A percentile compares a stretch with the other conserved stretches of the same genome.
Conservation (phyloP, 169 alveolate genomes). For the Condylostoma magnum region DNA sequence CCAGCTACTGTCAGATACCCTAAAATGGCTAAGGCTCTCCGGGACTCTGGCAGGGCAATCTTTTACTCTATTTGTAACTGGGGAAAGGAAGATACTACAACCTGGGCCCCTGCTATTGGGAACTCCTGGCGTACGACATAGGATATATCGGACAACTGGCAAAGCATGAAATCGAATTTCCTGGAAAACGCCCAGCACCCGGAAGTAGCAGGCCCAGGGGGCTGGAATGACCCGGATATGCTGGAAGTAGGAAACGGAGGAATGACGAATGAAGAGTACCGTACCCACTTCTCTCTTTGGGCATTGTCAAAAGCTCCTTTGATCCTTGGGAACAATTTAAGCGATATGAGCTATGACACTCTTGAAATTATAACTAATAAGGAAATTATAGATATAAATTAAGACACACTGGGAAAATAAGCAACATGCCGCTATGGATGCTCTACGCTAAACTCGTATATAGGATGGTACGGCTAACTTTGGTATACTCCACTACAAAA, state of each 20-base stretch:
- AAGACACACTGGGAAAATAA: constrained; percentile 66
- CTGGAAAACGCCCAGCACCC: constrained; percentile 36
- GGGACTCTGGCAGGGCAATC: constrained; percentile 51
- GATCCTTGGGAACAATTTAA: constrained; percentile 73
- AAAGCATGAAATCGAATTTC: constrained; percentile 33
- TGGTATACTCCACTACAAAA: background rate
- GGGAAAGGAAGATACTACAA: constrained; percentile 63
- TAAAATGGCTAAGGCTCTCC: constrained; percentile 61
- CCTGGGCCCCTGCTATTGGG: constrained; percentile 63
- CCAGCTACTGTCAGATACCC: constrained; percentile 55
- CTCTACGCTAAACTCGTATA: background rate
- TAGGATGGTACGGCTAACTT: background rate
- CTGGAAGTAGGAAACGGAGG: constrained; percentile 81
- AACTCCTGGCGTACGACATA: constrained; percentile 74
- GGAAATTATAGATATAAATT: constrained; percentile 71
- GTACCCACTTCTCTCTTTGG: constrained; percentile 79
- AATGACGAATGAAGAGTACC: constrained; percentile 57
- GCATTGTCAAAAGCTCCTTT: constrained; percentile 75
- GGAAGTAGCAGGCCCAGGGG: constrained; percentile 62
- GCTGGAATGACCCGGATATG: constrained; percentile 87
- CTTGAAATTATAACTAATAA: constrained; percentile 53
- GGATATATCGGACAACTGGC: constrained; percentile 60
- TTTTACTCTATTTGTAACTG: constrained; percentile 72
- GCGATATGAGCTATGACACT: constrained; percentile 47
- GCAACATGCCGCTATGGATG: constrained; percentile 44